A percentile compares a stretch with the other conserved stretches of the same genome.
Conservation (phyloP, 371 early-diverging fungal genomes). For the Mucor mucedo region DNA sequence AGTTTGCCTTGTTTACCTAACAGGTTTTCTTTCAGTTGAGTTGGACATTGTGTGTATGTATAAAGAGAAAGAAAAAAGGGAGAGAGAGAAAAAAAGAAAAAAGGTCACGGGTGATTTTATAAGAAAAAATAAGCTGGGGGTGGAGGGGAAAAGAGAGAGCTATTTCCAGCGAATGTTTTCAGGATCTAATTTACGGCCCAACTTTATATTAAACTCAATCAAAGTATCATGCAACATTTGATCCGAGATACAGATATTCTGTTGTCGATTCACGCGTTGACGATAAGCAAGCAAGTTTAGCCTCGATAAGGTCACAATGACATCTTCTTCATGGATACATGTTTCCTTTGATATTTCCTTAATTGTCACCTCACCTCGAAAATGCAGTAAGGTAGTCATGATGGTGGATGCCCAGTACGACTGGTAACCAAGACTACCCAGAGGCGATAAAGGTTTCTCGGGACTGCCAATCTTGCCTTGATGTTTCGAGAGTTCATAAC, state of each 20-base stretch:
- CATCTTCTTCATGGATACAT: conserved; percentile 46
- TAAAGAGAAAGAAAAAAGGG: no score
- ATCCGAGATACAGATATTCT: conserved; percentile 32
- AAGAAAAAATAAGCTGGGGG: neutral
- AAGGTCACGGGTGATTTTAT: neutral
- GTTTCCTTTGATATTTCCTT: conserved; percentile 39
- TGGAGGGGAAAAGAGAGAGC: no score
- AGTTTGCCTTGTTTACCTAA: conserved; percentile 18
- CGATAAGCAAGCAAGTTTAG: conserved; percentile 38
- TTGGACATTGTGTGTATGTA: neutral
- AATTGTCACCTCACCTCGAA: conserved; percentile 36
- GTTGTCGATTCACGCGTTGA: conserved; percentile 3
- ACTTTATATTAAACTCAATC: conserved; percentile 17
- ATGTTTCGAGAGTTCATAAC: conserved; percentile 89
- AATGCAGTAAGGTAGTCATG: conserved; percentile 39
- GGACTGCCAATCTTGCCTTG: conserved; percentile 91
- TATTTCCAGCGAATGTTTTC: conserved; percentile 25
- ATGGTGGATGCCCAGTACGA: conserved; percentile 79
- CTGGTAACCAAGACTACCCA: conserved; percentile 73
- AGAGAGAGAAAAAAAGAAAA: neutral
- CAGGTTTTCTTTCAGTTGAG: conserved; percentile 27
- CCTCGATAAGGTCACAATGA: conserved; percentile 38
- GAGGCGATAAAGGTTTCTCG: conserved; percentile 83
- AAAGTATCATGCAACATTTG: conserved; percentile 29
- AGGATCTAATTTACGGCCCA: conserved; percentile 27